Conservation (phyloP, 2,329 filamentous ascomycete species). For the Colletotrichum tamarilloi region DNA sequence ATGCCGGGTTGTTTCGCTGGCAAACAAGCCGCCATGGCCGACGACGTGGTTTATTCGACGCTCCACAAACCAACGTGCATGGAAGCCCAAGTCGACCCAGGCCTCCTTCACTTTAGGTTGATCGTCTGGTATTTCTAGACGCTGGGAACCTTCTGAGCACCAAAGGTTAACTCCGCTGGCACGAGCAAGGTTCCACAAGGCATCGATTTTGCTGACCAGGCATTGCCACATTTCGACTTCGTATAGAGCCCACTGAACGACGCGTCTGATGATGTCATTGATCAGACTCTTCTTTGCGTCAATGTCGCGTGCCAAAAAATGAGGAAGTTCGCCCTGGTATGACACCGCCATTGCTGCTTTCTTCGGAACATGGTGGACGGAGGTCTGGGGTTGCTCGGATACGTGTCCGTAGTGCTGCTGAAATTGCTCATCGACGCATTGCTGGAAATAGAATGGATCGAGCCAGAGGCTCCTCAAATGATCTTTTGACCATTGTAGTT, state of each 20-base stretch:
- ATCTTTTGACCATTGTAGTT: background rate
- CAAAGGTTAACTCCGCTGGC: background rate
- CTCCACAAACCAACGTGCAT: background rate
- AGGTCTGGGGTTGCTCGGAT: background rate
- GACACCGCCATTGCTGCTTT: background rate
- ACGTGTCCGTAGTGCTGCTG: constrained; percentile 1
- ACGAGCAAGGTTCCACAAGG: background rate
- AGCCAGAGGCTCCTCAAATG: background rate
- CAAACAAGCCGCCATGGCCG: constrained; percentile 1
- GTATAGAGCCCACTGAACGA: background rate
- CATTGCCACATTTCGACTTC: constrained; percentile 5
- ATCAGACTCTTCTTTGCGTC: constrained; percentile 22
- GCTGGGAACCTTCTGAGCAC: background rate
- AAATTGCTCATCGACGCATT: background rate
- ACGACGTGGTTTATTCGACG: background rate
- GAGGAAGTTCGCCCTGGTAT: background rate
- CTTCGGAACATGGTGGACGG: background rate
- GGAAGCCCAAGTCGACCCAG: constrained; percentile 7
- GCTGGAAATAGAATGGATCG: background rate
- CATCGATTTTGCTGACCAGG: background rate
- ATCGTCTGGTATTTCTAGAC: background rate
- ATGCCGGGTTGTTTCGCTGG: background rate
- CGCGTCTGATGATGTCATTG: constrained; percentile 23
- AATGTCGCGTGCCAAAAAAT: constrained; percentile 12
- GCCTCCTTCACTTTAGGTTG: background rate